phyloP scores from a whole-genome alignment of 148 eudicot genomes.

The Vaccinium vitisidaea region DNA sequence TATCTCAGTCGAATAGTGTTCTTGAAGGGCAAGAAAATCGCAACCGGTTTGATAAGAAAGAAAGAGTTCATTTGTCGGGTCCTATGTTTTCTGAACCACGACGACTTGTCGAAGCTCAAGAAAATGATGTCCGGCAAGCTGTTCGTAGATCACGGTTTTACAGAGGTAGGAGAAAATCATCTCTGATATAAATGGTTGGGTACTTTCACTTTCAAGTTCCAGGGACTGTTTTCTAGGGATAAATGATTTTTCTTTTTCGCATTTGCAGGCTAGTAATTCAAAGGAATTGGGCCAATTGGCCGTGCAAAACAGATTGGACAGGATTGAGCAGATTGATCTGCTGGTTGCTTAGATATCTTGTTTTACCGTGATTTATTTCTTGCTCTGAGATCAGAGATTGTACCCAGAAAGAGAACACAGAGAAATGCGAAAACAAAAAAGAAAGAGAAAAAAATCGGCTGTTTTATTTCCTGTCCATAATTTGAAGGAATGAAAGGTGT shows the following conservation, averaged over 20 bases:
- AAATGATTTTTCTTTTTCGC: neutral
- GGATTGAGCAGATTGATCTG: neutral
- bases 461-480: neutral
- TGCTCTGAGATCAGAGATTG: neutral
- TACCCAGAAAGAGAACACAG: neutral
- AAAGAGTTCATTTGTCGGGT: constrained; percentile 25
- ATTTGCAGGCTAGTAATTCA: constrained; percentile 14
- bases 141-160: constrained; percentile 32
- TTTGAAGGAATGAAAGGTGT: neutral
- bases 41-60: neutral
- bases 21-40: constrained; percentile 24
- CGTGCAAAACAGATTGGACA: neutral
- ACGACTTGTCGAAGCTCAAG: constrained; percentile 20
- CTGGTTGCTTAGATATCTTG: neutral
- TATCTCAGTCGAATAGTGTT: constrained; percentile 18
- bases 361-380: neutral
- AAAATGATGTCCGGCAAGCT: constrained; percentile 24
- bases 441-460: neutral
- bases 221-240: neutral
- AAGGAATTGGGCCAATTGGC: neutral
- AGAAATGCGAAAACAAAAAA: neutral
- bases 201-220: neutral
- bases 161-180: constrained; percentile 28
- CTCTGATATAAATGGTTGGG: too few relatives aligned
- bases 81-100: constrained; percentile 25